phyloP scores from a whole-genome alignment of 2,329 filamentous ascomycete species.

The Aspergillus viridinutans region DNA sequence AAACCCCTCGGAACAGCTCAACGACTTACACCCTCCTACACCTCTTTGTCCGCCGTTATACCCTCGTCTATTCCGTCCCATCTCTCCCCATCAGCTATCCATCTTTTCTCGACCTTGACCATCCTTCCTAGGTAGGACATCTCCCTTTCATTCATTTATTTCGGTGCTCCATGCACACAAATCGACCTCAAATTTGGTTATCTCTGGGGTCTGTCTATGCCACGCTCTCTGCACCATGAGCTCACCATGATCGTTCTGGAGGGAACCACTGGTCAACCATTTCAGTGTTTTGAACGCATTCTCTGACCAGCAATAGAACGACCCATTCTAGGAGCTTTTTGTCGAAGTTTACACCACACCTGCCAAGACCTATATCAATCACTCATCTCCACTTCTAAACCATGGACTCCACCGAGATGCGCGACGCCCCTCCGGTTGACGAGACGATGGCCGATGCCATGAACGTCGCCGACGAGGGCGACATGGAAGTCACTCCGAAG shows the following conservation, averaged over 20 bases:
- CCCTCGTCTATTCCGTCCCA: background rate
- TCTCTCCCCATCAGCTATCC: constrained; percentile 2
- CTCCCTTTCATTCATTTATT: background rate
- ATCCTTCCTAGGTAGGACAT: background rate
- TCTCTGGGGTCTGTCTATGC: background rate
- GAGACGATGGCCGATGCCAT: constrained; percentile 61
- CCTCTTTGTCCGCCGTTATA: constrained; percentile 9
- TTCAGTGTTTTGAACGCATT: background rate
- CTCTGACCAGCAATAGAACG: background rate
- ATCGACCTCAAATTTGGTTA: background rate
- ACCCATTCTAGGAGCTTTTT: background rate
- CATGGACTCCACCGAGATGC: constrained; percentile 61
- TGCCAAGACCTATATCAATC: constrained; percentile 1
- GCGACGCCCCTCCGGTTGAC: constrained; percentile 55
- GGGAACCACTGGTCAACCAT: background rate
- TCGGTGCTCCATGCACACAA: background rate
- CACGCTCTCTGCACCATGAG: background rate
- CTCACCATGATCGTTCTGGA: background rate
- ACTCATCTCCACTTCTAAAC: constrained; percentile 10
- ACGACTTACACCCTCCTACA: constrained; percentile 12
- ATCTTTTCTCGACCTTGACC: background rate
- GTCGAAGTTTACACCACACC: background rate
- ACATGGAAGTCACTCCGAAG: constrained; percentile 77
- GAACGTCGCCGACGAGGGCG: constrained; percentile 59
- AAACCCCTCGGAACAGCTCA: constrained; percentile 21